Conservation (phyloP, 495 filamentous ascomycete genomes). For the Lophiotrema nucula region DNA sequence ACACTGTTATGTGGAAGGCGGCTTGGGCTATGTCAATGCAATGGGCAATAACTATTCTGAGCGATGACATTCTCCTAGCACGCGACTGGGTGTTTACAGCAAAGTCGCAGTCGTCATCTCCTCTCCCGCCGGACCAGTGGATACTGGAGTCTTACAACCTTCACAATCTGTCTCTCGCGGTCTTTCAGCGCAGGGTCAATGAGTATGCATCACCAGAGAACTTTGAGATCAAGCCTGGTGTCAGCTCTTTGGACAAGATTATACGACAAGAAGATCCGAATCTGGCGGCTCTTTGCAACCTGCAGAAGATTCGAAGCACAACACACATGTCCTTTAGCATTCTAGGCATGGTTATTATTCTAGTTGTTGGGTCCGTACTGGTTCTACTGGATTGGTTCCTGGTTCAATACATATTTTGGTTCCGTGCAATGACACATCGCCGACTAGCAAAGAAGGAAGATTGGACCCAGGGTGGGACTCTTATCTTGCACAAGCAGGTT, state of each 20-base stretch:
- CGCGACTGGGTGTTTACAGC: slow-evolving; percentile 11
- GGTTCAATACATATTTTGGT: slow-evolving; percentile 18
- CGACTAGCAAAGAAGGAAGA: slow-evolving; percentile 15
- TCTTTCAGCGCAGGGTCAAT: slow-evolving; percentile 21
- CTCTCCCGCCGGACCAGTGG: slow-evolving; percentile 18
- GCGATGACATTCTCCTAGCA: slow-evolving; percentile 13
- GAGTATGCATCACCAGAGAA: slow-evolving; percentile 21
- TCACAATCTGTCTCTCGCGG: slow-evolving; percentile 26
- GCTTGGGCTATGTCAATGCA: slow-evolving; percentile 23
- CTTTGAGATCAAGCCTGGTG: slow-evolving; percentile 15
- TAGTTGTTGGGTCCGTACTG: slow-evolving; percentile 23
- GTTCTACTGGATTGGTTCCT: slow-evolving; percentile 26
- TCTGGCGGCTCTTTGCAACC: slow-evolving; percentile 15
- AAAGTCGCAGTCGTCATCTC: slow-evolving; percentile 5
- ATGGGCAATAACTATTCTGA: slow-evolving; percentile 5
- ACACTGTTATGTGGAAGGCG: slow-evolving; percentile 22
- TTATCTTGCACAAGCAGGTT: slow-evolving; percentile 21
- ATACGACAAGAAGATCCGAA: slow-evolving; percentile 1
- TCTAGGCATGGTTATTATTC: slow-evolving; percentile 30
- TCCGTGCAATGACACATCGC: slow-evolving; percentile 3
- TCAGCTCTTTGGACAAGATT: slow-evolving; percentile 5
- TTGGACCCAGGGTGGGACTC: slow-evolving; percentile 8
- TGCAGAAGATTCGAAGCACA: slow-evolving; percentile 20
- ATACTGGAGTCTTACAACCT: slow-evolving; percentile 23
- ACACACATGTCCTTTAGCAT: slow-evolving; percentile 22